Conservation (phyloP, 2,329 filamentous ascomycete genomes). For the Trichophaea hybrida region DNA sequence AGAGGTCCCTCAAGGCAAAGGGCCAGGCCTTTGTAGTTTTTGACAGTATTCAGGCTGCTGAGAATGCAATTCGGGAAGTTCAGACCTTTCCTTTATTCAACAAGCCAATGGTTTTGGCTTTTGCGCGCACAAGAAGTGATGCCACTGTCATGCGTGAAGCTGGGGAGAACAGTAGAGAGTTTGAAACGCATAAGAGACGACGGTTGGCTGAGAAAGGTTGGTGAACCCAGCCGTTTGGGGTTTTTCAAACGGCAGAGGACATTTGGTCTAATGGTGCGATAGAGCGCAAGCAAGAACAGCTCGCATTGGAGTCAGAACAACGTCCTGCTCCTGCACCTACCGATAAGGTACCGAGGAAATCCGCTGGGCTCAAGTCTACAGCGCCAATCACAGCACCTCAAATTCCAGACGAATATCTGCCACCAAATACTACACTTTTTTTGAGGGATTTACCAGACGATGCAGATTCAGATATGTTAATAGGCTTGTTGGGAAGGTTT, state of each 20-base stretch:
- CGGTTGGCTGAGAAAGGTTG: constrained; percentile 80
- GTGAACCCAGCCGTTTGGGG: constrained; percentile 16
- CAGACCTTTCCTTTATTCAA: constrained; percentile 88
- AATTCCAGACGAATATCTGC: constrained; percentile 93
- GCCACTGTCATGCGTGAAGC: constrained; percentile 64
- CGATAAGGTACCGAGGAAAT: constrained; percentile 47
- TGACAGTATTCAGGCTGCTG: constrained; percentile 63
- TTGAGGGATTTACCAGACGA: constrained; percentile 82
- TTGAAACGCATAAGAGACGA: constrained; percentile 73
- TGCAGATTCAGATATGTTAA: constrained; percentile 66
- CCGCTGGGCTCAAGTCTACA: constrained; percentile 64
- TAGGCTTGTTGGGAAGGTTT: constrained; percentile 70
- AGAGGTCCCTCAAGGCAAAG: constrained; percentile 80
- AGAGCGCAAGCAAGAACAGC: constrained; percentile 68
- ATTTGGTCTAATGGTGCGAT: constrained; percentile 10
- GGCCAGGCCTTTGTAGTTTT: constrained; percentile 94
- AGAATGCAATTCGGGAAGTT: constrained; percentile 69
- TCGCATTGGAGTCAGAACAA: constrained; percentile 64
- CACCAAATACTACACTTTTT: constrained; percentile 93
- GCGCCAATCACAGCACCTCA: constrained; percentile 52
- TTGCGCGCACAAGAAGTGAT: constrained; percentile 73
- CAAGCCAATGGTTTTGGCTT: constrained; percentile 73
- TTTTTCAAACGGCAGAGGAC: too few relatives aligned
- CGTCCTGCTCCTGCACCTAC: constrained; percentile 36
- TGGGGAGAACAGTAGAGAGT: constrained; percentile 49